Conservation (phyloP, 2,329 filamentous ascomycete species). For the Xylaria sp. region DNA sequence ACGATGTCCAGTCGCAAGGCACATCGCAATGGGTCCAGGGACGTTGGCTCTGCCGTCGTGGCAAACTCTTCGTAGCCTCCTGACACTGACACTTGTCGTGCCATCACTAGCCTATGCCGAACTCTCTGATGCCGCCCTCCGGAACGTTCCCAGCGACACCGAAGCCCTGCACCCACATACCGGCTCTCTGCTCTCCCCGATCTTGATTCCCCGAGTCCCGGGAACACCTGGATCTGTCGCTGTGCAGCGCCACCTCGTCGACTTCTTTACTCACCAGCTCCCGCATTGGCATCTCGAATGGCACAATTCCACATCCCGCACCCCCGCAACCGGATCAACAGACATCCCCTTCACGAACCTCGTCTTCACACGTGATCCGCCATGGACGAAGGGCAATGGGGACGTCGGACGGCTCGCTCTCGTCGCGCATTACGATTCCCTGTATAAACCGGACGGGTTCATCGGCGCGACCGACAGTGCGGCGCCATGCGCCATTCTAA, state of each 20-base stretch:
- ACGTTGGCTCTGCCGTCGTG: constrained; percentile 9
- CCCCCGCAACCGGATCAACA: constrained; percentile 75
- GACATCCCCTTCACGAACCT: constrained; percentile 87
- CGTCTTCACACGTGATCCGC: constrained; percentile 87
- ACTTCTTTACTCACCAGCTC: constrained; percentile 80
- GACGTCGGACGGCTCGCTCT: constrained; percentile 84
- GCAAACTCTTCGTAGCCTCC: constrained; percentile 16
- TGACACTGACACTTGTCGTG: constrained; percentile 26
- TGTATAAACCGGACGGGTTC: constrained; percentile 82
- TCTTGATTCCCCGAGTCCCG: constrained; percentile 87
- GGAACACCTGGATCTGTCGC: constrained; percentile 79
- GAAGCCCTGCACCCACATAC: constrained; percentile 81
- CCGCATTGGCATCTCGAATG: constrained; percentile 83
- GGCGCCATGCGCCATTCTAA: constrained; percentile 90
- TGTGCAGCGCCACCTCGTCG: constrained; percentile 82
- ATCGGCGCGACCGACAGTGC: constrained; percentile 95
- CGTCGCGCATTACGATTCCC: constrained; percentile 94
- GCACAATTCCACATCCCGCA: constrained; percentile 90
- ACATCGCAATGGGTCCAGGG: constrained; percentile 27
- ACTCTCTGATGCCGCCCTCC: constrained; percentile 80
- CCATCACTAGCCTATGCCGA: constrained; percentile 54
- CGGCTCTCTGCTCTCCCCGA: constrained; percentile 82
- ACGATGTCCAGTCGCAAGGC: constrained; percentile 20
- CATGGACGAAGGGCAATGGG: constrained; percentile 73
- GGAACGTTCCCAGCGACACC: constrained; percentile 75